Base-by-base conservation (phyloP, 257 asterid genomes). In the Ilex aquifolium region DNA sequence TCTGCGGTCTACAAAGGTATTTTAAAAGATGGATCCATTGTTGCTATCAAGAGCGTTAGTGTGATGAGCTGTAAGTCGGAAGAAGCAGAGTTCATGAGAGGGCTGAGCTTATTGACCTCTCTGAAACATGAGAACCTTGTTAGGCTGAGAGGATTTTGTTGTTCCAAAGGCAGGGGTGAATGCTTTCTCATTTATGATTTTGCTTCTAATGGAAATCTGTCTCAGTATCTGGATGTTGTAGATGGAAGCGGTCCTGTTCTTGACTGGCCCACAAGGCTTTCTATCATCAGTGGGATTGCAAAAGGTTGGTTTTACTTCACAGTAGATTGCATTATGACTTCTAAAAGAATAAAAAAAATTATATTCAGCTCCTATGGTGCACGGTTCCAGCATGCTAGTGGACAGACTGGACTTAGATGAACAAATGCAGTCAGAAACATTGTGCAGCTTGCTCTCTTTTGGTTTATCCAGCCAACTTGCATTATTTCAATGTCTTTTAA, bases 161-260 rank as follows among this genome's bases (percentile, higher is more conserved):
- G 88, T 69, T 93, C 99, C 5, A 85, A 84, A 66, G 96, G 94
- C 16, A 71, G 99, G 63, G 95, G 96, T 1, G 99, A 85, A 58
- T 90, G 95, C 65, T 90, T 90, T 77, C 71, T 93, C 56, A 72
- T 93, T 57, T 90, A 85, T 44, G 89, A 90, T 12, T 93, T 81
- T 53, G 97, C 88, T 56, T 61, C 83, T 0, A 81, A 76, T 12
- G 99, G 99, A 44, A 82, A 70, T 64, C 74, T 93, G 69, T 79
- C 91, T 13, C 72, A 44, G 56, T 90, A 75, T 72, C 88, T 93
- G 13, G 96, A 87, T 71, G 73, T 46, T 9, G 85, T 68, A 16
- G 86, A 69, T 56, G 81, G 63, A 49, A 65, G 71, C 46, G 44
- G 61, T 42, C 36, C 10, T 11, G n/a, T 75, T 66, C 96, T 93